Percentiles rank a stretch among this genome's conserved stretches.
These are phyloP conservation scores for Taphrina betulina DNA, from an alignment of 1,139 yeast genomes.

Conservation along the genomic window DNA sequence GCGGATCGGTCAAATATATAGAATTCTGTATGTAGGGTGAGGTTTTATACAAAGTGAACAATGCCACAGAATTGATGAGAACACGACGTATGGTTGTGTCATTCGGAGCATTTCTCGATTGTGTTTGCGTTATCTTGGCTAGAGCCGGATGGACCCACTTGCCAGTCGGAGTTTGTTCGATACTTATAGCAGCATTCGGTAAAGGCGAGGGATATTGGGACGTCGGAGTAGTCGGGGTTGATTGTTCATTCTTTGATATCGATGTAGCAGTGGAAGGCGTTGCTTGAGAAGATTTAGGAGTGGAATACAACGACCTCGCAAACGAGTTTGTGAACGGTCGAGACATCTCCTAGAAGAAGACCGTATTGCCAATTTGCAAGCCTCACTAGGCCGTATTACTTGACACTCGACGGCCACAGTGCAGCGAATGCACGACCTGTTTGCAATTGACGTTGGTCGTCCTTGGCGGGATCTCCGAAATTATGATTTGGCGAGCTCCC, in stretches of 20 bases:
- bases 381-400: no score
- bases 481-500: no score
- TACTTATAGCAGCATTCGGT: constrained; percentile 9
- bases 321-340: constrained; percentile 16
- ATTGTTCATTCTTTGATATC: not conserved
- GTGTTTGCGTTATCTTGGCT: constrained; percentile 3
- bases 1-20: not conserved
- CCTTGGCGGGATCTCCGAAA: no score
- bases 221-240: constrained; percentile 6
- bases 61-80: constrained; percentile 10
- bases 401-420: no score
- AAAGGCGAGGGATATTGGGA: constrained; percentile 27
- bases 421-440: no score
- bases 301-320: constrained; percentile 8
- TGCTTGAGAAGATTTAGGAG: not conserved
- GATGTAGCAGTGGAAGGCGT: not conserved
- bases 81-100: constrained; percentile 22
- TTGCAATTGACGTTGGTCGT: no score
- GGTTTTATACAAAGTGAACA: constrained; percentile 11
- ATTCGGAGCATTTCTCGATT: constrained; percentile 21
- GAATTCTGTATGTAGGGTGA: constrained; percentile 2
- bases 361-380: no score
- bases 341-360: no score
- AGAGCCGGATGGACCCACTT: constrained; percentile 23
- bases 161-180: constrained; percentile 26